Percentiles rank a stretch among this genome's conserved stretches.
Evolutionary conservation across 371 early-diverging fungal genomes (phyloP).

Genomic region (Umbelopsis sp.): DNA sequence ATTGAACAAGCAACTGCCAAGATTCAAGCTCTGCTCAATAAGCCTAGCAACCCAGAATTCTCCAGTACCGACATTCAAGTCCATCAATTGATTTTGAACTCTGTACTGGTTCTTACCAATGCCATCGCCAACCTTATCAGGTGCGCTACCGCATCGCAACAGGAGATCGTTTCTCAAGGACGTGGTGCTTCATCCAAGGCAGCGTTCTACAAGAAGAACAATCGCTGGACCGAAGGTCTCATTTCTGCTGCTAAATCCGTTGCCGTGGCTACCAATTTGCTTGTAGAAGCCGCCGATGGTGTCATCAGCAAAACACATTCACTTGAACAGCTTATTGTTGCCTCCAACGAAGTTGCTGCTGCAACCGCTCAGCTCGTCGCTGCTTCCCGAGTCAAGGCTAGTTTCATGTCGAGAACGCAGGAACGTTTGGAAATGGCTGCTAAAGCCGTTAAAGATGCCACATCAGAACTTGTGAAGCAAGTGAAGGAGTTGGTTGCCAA

Average conservation of each 20-base stretch:
- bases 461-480: conserved; percentile 87
- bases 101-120: conserved; percentile 90
- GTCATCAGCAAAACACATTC: conserved; percentile 90
- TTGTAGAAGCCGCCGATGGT: conserved; percentile 96
- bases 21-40: conserved; percentile 77
- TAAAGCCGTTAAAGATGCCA: conserved; percentile 90
- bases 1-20: conserved; percentile 91
- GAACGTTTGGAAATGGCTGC: conserved; percentile 91
- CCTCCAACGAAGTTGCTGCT: conserved; percentile 95
- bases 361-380: conserved; percentile 96
- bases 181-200: conserved; percentile 81
- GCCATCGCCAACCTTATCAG: conserved; percentile 94
- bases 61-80: conserved; percentile 83
- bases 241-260: conserved; percentile 97
- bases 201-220: conserved; percentile 98
- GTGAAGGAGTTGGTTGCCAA: conserved; percentile 84
- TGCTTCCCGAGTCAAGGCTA: conserved; percentile 93
- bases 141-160: conserved; percentile 92
- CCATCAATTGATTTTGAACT: conserved; percentile 87
- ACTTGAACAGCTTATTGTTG: conserved; percentile 94
- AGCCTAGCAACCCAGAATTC: conserved; percentile 74
- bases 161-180: conserved; percentile 96
- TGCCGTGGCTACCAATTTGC: conserved; percentile 85
- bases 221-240: conserved; percentile 98
- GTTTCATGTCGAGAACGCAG: conserved; percentile 90